Conservation (phyloP, 805 yeast species). For the Komagataella populi region DNA sequence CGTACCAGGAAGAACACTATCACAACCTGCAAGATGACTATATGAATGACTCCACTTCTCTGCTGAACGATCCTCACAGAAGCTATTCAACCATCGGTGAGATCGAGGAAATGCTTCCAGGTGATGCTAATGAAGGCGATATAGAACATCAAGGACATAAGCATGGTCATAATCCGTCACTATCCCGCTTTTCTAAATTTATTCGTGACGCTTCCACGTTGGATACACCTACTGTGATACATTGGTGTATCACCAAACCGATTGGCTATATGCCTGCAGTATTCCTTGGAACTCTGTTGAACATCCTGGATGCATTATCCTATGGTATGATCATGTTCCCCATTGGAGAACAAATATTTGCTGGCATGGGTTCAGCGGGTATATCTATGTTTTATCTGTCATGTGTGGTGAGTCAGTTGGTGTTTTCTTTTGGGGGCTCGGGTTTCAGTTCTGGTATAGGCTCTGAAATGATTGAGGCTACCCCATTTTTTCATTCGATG, state of each 20-base stretch:
- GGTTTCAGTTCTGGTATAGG: slow-evolving; percentile 88
- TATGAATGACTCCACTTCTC: background rate
- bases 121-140: background rate
- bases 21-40: background rate
- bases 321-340: slow-evolving; percentile 98
- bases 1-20: background rate
- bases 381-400: slow-evolving; percentile 89
- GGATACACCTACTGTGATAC: slow-evolving; percentile 10
- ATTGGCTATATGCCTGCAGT: slow-evolving; percentile 61
- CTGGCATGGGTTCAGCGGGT: slow-evolving; percentile 77
- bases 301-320: slow-evolving; percentile 84
- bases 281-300: slow-evolving; percentile 68
- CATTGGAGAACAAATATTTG: slow-evolving; percentile 63
- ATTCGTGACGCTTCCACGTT: slow-evolving; percentile 3
- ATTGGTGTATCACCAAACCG: slow-evolving; percentile 22
- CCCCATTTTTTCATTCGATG: slow-evolving; percentile 95
- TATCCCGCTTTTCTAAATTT: background rate
- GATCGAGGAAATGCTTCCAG: background rate
- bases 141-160: background rate
- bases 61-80: background rate
- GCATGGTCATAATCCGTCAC: background rate
- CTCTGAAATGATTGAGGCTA: slow-evolving; percentile 97
- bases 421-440: slow-evolving; percentile 83
- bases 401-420: slow-evolving; percentile 79
- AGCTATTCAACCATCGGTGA: background rate